Base-by-base conservation (phyloP, 176 grass and related monocot species). In the Paspalum notatum region DNA sequence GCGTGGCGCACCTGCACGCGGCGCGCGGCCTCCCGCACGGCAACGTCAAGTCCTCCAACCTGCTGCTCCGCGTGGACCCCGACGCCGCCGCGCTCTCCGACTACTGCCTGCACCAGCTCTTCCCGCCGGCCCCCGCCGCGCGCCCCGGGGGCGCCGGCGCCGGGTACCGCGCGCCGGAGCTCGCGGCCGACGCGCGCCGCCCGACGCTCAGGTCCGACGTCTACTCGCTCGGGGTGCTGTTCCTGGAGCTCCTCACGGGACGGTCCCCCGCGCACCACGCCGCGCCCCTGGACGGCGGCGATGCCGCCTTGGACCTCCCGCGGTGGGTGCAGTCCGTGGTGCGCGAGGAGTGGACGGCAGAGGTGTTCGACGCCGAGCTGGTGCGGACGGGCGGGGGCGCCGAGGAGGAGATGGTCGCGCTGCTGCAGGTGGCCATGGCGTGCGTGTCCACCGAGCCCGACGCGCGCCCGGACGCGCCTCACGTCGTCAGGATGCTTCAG, bases 241-340 rank as follows among this genome's bases (percentile, higher is more conserved):
- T 98, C 21, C 85, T 98, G 3, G 95, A 98, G 81, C 66, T 98
- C 63, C 90, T 98, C 2, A 92, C 92, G 6, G 92, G 90, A 39
- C 87, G 52, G 85, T 83, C 90, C 53, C 95, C 90, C 47, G 16
- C 69, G 43, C 7, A 47, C 58, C 80, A 84, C 51, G 63, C 74
- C 54, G 45, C 74, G 60, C 73, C 85, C 56, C 53, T 86, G 5
- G 87, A 81, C 5, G 89, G 84, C 71, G 82, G 81, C 42, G 87
- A 79, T 51, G 85, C 84, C n/a, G 90, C 41, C 5, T 40, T 93
- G 24, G 95, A 98, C 84, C 87, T 98, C 44, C 95, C 95, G 5
- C 53, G 90, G 46, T 98, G 92, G 92, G 95, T 98, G 64, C 95
- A 94, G 74, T 98, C 95, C 40, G 92, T 98, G 78, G 95, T 98